Percentiles rank a stretch among this genome's conserved stretches.
These are phyloP conservation scores for Heritiera littoralis DNA, from an alignment of 345 rosid species.

Conservation along the genomic window DNA sequence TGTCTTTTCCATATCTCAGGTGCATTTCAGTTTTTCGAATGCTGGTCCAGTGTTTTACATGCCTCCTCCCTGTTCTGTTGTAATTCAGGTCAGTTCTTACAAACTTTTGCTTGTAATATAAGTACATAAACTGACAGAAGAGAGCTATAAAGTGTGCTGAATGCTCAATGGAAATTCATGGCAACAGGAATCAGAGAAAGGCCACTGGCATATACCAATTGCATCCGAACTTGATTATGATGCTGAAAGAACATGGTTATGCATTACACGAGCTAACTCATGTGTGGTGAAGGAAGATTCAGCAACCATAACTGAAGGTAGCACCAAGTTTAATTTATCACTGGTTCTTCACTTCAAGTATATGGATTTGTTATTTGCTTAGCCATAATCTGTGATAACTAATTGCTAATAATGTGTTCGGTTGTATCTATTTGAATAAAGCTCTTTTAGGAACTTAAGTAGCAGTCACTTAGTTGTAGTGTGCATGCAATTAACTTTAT, in stretches of 20 bases:
- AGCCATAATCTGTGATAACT: too few species aligned
- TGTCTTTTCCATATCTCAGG: conserved; percentile 33
- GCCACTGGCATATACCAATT: conserved; percentile 76
- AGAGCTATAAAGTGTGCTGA: not conserved
- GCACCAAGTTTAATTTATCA: too few species aligned
- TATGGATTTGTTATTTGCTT: too few species aligned
- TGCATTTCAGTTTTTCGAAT: conserved; percentile 53
- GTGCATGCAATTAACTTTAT: too few species aligned
- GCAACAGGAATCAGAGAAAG: conserved; percentile 65
- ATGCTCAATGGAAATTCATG: not conserved
- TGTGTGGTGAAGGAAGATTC: conserved; percentile 17
- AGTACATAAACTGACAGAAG: not conserved
- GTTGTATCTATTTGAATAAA: too few species aligned
- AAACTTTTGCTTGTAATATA: not conserved
- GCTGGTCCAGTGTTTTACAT: conserved; percentile 55
- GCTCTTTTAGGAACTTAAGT: too few species aligned
- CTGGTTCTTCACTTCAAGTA: too few species aligned
- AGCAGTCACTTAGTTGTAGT: too few species aligned
- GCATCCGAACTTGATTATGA: conserved; percentile 41
- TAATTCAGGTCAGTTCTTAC: conserved; percentile 53
- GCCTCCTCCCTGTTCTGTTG: conserved; percentile 64
- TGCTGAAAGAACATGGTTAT: conserved; percentile 53
- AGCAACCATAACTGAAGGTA: conserved; percentile 20
- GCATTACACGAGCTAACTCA: conserved; percentile 46
- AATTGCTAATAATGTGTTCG: too few species aligned